A percentile compares a stretch with the other conserved stretches of the same genome.
Conservation (phyloP, 2,329 filamentous ascomycete genomes). For the Colletotrichum gloeosporioides region DNA sequence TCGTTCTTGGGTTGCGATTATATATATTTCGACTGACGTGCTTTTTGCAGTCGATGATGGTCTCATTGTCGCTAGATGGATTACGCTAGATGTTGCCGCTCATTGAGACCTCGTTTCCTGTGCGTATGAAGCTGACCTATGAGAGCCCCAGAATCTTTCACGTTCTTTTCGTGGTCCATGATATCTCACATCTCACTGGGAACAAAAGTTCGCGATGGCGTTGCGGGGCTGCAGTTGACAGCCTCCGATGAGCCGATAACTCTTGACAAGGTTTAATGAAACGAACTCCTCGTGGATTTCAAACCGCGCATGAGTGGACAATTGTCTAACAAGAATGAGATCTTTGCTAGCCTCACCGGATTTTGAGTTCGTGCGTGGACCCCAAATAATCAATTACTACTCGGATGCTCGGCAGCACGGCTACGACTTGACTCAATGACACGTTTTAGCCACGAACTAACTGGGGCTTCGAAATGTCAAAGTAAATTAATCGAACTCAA, state of each 20-base stretch:
- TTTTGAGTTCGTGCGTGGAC: neutral
- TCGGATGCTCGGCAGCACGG: neutral
- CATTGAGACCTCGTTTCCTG: neutral
- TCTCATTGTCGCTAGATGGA: neutral
- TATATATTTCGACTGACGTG: neutral
- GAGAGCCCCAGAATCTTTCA: neutral
- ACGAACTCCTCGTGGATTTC: neutral
- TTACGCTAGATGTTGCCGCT: neutral
- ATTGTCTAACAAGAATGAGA: neutral
- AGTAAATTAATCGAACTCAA: neutral
- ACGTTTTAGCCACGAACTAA: neutral
- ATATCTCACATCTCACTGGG: neutral
- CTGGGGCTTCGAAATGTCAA: neutral
- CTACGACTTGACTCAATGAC: neutral
- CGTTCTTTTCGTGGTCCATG: neutral
- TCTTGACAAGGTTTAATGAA: neutral
- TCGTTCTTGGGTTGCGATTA: neutral
- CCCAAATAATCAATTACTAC: neutral
- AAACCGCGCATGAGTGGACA: neutral
- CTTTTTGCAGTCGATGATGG: neutral
- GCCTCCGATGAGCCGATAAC: neutral
- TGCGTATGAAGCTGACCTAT: neutral
- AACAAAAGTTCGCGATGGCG: neutral
- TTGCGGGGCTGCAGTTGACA: neutral
- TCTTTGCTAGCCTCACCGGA: neutral